Evolutionary conservation across 2,329 filamentous ascomycete genomes (phyloP), one percentile per base, ranked within the genome.

Genomic region (Aspergillus pseudonomiae): DNA sequence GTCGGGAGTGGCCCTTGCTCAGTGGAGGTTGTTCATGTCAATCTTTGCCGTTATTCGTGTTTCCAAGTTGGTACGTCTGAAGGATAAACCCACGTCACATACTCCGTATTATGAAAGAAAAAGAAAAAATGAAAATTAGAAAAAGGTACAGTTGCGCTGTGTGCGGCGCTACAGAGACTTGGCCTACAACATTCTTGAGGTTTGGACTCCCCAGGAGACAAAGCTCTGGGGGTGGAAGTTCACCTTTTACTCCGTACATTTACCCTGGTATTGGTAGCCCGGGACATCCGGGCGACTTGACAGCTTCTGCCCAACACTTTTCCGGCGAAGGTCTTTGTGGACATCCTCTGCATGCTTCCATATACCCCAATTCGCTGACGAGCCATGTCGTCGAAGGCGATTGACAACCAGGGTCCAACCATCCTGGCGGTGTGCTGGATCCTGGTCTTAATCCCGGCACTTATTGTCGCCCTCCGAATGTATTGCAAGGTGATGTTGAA

Each of bases 401-500:
- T 36, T 54, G 52, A 36, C 9, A n/a, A 61, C 57, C 62, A 65
- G 55, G 65, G 67, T 32, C 63, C 61, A 16, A 63, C 63, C 32
- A 61, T 67, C 58, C 10, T 72, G 7, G 65, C 67, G 39, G 65
- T 68, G 30, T 64, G 70, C 16, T 73, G 71, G 71, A 50, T 66
- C 3, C 30, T 72, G n/a, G 65, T 67, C 19, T 50, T 59, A 3
- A 26, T 72, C n/a, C 67, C 70, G 10, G 57, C 64, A 12, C 26
- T 71, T 11, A 65, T 73, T 57, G 63, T 71, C 21, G 64, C 57
- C 11, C 48, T 73, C 4, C 65, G 67, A 28, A 14, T 68, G 2
- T 68, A 68, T 41, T 65, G 68, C 26, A 73, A 73, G 43, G 57
- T 66, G 2, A 61, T 57, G 16, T 60, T 77, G 12, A 71, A 79